phyloP scores from a whole-genome alignment of 2,329 filamentous ascomycete species.

The Fusarium beomiforme region DNA sequence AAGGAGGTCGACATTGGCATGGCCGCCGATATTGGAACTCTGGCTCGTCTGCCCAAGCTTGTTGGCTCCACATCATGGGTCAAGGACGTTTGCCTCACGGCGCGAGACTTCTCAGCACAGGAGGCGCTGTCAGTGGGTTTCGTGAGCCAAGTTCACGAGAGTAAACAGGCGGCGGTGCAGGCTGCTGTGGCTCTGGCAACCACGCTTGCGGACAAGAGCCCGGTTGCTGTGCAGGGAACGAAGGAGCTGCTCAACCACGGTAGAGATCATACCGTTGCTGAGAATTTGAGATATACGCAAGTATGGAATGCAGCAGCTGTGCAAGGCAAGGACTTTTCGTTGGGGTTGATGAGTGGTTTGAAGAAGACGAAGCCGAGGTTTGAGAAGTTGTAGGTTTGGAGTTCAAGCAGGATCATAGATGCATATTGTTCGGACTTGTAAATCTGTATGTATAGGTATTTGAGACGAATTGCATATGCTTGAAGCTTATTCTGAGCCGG shows the following conservation, averaged over 20 bases:
- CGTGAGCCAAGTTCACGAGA: conserved; percentile 71
- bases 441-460: background rate
- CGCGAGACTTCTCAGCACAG: conserved; percentile 72
- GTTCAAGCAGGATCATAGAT: background rate
- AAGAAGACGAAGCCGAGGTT: conserved; percentile 84
- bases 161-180: conserved; percentile 70
- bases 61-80: conserved; percentile 79
- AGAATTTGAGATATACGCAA: conserved; percentile 83
- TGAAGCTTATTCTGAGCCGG: conserved; percentile 57
- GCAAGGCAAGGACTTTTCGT: conserved; percentile 80
- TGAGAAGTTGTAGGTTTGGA: conserved; percentile 74
- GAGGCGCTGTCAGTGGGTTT: conserved; percentile 78
- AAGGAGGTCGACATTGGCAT: conserved; percentile 87
- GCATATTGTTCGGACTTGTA: background rate
- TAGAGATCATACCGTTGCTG: conserved; percentile 78
- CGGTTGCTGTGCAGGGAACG: conserved; percentile 86
- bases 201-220: conserved; percentile 81
- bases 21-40: conserved; percentile 81
- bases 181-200: conserved; percentile 71
- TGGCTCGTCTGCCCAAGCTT: conserved; percentile 77
- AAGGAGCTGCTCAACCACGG: conserved; percentile 88
- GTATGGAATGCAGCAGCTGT: conserved; percentile 89
- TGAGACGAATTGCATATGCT: background rate
- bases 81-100: conserved; percentile 80
- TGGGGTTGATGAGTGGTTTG: conserved; percentile 79